Percentiles rank a stretch among this genome's conserved stretches.
Evolutionary conservation across 2,329 filamentous ascomycete species (phyloP).

Genomic region (Podosphaera fusca): DNA sequence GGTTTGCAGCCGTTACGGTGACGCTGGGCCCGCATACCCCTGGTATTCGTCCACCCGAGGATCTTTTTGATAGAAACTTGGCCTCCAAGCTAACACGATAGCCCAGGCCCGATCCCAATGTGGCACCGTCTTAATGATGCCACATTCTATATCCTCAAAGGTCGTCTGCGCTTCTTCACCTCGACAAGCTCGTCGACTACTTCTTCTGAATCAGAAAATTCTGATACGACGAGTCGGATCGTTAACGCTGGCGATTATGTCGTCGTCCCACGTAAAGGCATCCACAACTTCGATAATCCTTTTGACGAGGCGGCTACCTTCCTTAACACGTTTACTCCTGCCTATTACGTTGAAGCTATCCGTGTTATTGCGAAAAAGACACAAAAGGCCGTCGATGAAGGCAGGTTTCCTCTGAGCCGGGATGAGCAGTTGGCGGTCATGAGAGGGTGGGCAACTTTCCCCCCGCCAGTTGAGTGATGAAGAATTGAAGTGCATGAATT

Average conservation of each 20-base stretch:
- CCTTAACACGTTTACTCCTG: constrained; percentile 32
- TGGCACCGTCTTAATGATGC: constrained; percentile 36
- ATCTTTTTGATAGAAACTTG: not conserved
- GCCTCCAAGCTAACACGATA: not conserved
- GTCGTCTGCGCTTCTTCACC: constrained; percentile 23
- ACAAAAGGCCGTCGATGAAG: constrained; percentile 1
- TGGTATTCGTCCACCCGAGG: not conserved
- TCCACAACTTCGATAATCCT: constrained; percentile 33
- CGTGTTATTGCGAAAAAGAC: constrained; percentile 5
- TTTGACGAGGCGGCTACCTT: constrained; percentile 29
- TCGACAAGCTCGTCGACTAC: not conserved
- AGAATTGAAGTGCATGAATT: not conserved
- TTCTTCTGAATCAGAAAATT: not conserved
- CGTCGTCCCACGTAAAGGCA: constrained; percentile 27
- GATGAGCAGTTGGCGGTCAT: constrained; percentile 6
- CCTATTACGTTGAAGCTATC: constrained; percentile 8
- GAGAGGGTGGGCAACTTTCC: constrained; percentile 8
- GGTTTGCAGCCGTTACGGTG: constrained; percentile 24
- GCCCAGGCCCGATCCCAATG: constrained; percentile 22
- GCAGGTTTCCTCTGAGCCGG: constrained; percentile 3
- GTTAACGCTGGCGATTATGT: constrained; percentile 29
- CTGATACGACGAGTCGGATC: not conserved
- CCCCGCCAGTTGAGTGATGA: constrained; percentile 22
- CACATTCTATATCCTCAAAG: constrained; percentile 30
- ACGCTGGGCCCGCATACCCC: constrained; percentile 16